Evolutionary conservation across 306 rosid genomes (phyloP), one percentile per base, ranked within the genome.

Genomic region (Spatholobus suberectus): DNA sequence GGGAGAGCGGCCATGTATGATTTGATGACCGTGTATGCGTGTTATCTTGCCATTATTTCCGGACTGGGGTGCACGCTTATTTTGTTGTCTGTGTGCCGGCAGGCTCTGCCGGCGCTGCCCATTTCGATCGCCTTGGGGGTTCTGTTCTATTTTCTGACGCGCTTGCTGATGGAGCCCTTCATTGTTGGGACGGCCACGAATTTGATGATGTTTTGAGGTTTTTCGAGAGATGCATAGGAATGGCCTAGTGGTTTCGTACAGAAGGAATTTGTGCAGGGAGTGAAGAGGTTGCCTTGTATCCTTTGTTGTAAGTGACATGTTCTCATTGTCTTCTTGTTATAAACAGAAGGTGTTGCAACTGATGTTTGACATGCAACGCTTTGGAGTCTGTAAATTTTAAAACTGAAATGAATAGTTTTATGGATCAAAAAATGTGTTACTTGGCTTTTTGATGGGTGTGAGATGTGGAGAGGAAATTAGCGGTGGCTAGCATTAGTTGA

Each of bases 1-100:
- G 96, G 97, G 47, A 92, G 99, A 85, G 98, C 99, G 84, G 97
- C 99, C 57, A 95, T 93, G 98, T 92, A 91, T 89, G 99, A 95
- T 83, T 97, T 95, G 20, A 95, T 93, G 99, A 95, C 98, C 2
- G 98, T 93, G 6, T 93, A 95, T 81, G 99, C 98, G 75, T 95
- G 98, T 88, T 95, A 95, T 86, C 97, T 95, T 78, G 99, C 98
- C 34, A 95, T 95, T 83, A 88, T 95, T 78, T 95, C 96, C 1
- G 98, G 98, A 55, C 90, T 95, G 14, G 97, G 94, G 0, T 93
- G 97, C 91, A 95, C 98, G 43, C 97, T 95, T 44, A 90, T 95
- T 73, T 88, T 95, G 89, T 75, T 93, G 84, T 92, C 99, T 0
- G 94, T 93, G 69, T 89, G 88, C 79, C 92, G 87, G 57, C 87